These are phyloP conservation scores for Pugionium cornutum DNA, from an alignment of 345 rosid genomes.

Conservation along the genomic window DNA sequence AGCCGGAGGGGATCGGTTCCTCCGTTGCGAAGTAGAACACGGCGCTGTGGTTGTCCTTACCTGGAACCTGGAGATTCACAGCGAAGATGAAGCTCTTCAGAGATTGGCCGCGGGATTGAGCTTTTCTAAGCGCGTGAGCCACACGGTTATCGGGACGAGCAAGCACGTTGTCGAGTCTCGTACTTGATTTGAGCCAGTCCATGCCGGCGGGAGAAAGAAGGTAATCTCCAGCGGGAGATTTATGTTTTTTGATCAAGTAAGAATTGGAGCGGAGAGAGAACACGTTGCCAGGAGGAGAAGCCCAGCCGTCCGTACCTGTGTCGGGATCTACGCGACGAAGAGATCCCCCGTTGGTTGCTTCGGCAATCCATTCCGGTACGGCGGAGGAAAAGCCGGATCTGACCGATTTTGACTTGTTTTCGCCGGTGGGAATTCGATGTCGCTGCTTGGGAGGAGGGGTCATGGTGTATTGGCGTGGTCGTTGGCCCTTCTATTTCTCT, in stretches of 20 bases:
- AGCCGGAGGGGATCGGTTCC: slow-evolving; percentile 62
- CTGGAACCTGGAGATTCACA: slow-evolving; percentile 85
- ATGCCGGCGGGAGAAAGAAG: slow-evolving; percentile 78
- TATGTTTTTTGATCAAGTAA: slow-evolving; percentile 58
- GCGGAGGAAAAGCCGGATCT: slow-evolving; percentile 37
- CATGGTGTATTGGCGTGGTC: slow-evolving; percentile 43
- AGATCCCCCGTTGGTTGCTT: slow-evolving; percentile 71
- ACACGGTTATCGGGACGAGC: slow-evolving; percentile 82
- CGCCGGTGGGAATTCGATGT: slow-evolving; percentile 46
- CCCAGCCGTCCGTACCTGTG: slow-evolving; percentile 80
- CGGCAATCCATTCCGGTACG: slow-evolving; percentile 60
- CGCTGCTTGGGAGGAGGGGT: slow-evolving; percentile 55
- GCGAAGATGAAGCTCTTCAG: slow-evolving; percentile 74
- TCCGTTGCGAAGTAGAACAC: slow-evolving; percentile 85
- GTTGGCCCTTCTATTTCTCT: slow-evolving; percentile 24
- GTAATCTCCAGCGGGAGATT: slow-evolving; percentile 71
- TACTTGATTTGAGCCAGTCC: slow-evolving; percentile 78
- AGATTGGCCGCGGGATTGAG: slow-evolving; percentile 63
- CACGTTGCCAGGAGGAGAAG: slow-evolving; percentile 82
- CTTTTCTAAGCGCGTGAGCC: slow-evolving; percentile 53
- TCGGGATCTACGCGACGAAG: slow-evolving; percentile 74
- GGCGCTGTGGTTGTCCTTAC: slow-evolving; percentile 80
- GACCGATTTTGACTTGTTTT: slow-evolving; percentile 31
- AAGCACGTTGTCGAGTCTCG: slow-evolving; percentile 75
- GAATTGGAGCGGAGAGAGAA: slow-evolving; percentile 69